These are phyloP conservation scores for Monosporascus cannonballus DNA, from an alignment of 2,329 filamentous ascomycete genomes.

Conservation along the genomic window DNA sequence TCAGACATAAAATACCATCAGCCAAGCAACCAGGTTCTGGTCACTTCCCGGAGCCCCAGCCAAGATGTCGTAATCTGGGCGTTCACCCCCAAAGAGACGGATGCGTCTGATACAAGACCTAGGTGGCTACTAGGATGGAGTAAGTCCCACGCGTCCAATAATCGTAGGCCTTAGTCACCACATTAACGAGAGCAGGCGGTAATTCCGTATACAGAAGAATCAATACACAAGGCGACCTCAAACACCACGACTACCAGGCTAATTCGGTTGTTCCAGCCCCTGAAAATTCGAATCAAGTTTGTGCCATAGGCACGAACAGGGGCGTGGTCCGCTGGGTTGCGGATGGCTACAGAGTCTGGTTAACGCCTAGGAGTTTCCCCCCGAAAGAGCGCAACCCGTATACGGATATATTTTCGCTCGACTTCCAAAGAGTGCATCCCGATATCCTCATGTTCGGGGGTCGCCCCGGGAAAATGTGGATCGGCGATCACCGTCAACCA, in stretches of 20 bases:
- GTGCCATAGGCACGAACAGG: conserved; percentile 40
- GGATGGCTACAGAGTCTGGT: conserved; percentile 27
- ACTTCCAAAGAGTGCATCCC: conserved; percentile 38
- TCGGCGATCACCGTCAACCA: conserved; percentile 37
- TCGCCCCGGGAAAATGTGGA: conserved; percentile 39
- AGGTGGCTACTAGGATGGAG: conserved; percentile 29
- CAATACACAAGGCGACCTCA: conserved; percentile 7
- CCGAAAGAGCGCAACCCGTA: conserved; percentile 12
- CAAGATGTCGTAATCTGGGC: conserved; percentile 28
- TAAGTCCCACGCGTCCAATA: conserved; percentile 1
- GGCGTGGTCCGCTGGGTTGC: conserved; percentile 37
- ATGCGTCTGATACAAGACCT: conserved; percentile 21
- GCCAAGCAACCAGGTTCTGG: conserved; percentile 34
- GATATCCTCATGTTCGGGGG: conserved; percentile 46
- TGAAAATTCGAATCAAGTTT: conserved; percentile 30
- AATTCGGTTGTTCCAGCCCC: conserved; percentile 33
- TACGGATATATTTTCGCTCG: conserved; percentile 41
- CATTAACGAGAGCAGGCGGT: background rate
- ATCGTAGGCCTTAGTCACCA: too few relatives aligned
- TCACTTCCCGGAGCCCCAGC: conserved; percentile 33
- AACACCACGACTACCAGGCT: conserved; percentile 30
- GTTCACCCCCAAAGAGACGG: conserved; percentile 30
- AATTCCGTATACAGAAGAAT: conserved; percentile 2
- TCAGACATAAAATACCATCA: conserved; percentile 43
- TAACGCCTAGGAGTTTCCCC: conserved; percentile 20